A percentile compares a stretch with the other conserved stretches of the same genome.
phyloP scores from a whole-genome alignment of 1,284 basidiomycete species.

The Neotropicomus parvogracilis region DNA sequence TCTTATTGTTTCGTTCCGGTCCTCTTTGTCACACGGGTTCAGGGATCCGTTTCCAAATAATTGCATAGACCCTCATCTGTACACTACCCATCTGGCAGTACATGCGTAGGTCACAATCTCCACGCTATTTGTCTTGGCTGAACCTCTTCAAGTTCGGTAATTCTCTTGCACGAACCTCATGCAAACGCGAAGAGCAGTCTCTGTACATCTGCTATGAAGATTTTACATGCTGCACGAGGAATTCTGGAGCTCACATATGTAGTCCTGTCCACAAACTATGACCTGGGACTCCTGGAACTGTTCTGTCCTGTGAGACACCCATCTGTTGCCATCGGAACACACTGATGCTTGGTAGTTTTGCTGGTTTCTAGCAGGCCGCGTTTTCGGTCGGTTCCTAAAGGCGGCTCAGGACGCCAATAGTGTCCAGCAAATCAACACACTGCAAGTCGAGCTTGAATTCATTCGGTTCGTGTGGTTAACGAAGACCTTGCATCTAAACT shows the following conservation, averaged over 20 bases:
- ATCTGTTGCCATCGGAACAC: background rate
- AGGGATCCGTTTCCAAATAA: conserved; percentile 54
- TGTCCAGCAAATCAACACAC: conserved; percentile 49
- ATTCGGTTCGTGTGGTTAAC: conserved; percentile 48
- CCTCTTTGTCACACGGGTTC: conserved; percentile 56
- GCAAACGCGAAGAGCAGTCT: conserved; percentile 53
- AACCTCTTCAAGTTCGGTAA: conserved; percentile 49
- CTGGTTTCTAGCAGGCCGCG: conserved; percentile 65
- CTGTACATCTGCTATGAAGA: conserved; percentile 64
- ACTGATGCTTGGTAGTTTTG: conserved; percentile 46
- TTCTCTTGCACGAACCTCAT: conserved; percentile 70
- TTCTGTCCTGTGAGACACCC: conserved; percentile 9
- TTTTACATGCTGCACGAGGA: conserved; percentile 58
- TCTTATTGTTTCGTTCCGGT: conserved; percentile 51
- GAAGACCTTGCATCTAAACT: background rate
- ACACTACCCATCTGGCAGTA: conserved; percentile 57
- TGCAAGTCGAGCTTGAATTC: conserved; percentile 61
- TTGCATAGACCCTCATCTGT: conserved; percentile 62
- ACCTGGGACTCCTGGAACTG: conserved; percentile 10
- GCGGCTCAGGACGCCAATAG: conserved; percentile 53
- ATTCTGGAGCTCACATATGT: conserved; percentile 66
- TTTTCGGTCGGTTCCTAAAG: conserved; percentile 60
- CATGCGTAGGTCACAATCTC: conserved; percentile 50
- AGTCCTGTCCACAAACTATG: conserved; percentile 65
- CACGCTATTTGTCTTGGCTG: conserved; percentile 6